Base-by-base conservation (phyloP, 2,329 filamentous ascomycete species). In the Fusarium piperis region DNA sequence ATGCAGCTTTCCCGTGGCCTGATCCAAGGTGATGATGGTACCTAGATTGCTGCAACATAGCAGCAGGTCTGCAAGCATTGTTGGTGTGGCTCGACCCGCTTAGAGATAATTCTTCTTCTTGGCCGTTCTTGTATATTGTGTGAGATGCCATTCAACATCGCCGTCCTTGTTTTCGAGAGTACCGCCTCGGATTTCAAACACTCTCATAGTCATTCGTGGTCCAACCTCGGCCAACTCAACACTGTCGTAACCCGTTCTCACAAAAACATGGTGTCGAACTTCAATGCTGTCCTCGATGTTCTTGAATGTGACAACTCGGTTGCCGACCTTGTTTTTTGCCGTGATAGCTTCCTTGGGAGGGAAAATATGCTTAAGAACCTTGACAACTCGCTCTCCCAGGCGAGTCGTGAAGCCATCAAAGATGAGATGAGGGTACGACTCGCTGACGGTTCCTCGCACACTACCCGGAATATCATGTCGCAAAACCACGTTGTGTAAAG, bases 41-140 rank as follows among this genome's bases (percentile, higher is more conserved):
- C 33, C 30, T 32, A 35, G 30, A 48, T 60, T 26, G 36, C 44
- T 33, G 52, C 39, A 28, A 23, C n/a, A 30, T 20, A 28, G 52
- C 32, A 33, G 33, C 20, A 18, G 7, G 26, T 62, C 4, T 32
- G 26, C 55, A 33, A 15, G 33, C n/a, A n/a, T 30, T 18, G 26
- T 36, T 33, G 46, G 33, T 26, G 11, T 20, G 20, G 2, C 26
- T 60, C 33, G 33, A 60, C n/a, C 12, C 6, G 18, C 64, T 90
- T 83, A 98, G 61, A 98, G 87, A 79, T 97, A 97, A 78, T 97
- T 94, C 90, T 98, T 98, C 89, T 98, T 98, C 83, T 91, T 91
- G 76, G 92, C 92, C 15, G 95, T 98, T 74, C 96, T 88, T 10
- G 95, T 99, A 81, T 97, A 99, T 79, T 98, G 95, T 68, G 94